Conservation (phyloP, 2,329 filamentous ascomycete genomes). For the Trichoderma koningiopsis region DNA sequence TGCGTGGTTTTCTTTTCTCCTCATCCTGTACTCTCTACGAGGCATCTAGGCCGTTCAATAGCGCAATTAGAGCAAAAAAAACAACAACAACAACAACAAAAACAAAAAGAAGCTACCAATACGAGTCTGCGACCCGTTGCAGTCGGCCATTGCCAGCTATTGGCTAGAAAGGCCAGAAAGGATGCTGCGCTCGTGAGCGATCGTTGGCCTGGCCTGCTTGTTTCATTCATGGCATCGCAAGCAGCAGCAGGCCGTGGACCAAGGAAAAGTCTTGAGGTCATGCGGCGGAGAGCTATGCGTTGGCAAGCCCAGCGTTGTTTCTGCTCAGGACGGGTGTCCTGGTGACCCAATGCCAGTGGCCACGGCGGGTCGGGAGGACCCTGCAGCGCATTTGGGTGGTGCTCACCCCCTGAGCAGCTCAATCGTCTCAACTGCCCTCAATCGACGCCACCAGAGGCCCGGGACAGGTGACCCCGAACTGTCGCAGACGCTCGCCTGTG, state of each 20-base stretch:
- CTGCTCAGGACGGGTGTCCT: constrained; percentile 24
- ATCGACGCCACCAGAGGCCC: constrained; percentile 20
- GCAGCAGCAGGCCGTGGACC: constrained; percentile 19
- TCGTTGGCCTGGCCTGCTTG: constrained; percentile 10
- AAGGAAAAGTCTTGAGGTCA: constrained; percentile 25
- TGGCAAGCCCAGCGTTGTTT: constrained; percentile 25
- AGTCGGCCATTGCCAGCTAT: constrained; percentile 3
- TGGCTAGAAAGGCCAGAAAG: constrained; percentile 16
- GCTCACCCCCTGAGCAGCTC: constrained; percentile 21
- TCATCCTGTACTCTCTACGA: neutral
- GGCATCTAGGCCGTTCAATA: neutral
- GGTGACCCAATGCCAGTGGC: constrained; percentile 26
- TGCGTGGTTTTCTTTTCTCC: neutral
- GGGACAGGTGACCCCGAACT: constrained; percentile 26
- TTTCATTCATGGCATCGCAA: constrained; percentile 11
- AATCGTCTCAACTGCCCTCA: constrained; percentile 1
- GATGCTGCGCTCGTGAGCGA: constrained; percentile 21
- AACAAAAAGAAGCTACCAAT: neutral
- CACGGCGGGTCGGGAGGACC: constrained; percentile 25
- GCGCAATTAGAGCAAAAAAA: neutral
- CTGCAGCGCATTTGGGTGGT: constrained; percentile 25
- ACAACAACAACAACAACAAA: too few species aligned
- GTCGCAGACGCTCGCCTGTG: constrained; percentile 26
- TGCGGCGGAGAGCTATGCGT: constrained; percentile 28
- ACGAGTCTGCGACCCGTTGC: constrained; percentile 9